Percentiles rank a stretch among this genome's conserved stretches.
These are phyloP conservation scores for Acacia concinna DNA, from an alignment of 331 rosid species.

Conservation along the genomic window DNA sequence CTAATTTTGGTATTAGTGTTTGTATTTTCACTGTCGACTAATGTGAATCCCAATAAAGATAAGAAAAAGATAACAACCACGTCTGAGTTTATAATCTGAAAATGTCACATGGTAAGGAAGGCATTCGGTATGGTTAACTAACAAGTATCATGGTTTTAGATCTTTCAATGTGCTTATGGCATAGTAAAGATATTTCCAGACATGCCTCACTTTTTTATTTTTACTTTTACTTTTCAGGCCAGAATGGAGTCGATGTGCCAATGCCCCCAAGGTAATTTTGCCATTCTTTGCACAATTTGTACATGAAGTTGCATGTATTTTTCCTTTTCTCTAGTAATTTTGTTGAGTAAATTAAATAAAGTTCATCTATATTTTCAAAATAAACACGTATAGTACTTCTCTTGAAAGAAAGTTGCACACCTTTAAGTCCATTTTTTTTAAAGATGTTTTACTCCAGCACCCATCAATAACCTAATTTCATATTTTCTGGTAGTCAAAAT, in stretches of 20 bases:
- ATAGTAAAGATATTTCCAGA: neutral
- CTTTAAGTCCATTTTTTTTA: neutral
- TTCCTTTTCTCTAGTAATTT: neutral
- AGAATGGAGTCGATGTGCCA: constrained; percentile 38
- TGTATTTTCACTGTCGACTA: neutral
- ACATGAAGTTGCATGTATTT: constrained; percentile 3
- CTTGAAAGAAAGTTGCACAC: neutral
- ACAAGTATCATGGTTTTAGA: neutral
- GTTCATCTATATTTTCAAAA: neutral
- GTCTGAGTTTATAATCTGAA: neutral
- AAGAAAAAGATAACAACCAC: neutral
- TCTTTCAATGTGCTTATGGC: constrained; percentile 5
- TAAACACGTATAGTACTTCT: neutral
- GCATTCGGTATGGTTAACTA: constrained; percentile 20
- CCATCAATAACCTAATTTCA: neutral
- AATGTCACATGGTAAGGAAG: neutral
- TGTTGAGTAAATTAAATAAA: neutral
- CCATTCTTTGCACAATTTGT: neutral
- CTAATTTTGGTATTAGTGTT: constrained; percentile 10
- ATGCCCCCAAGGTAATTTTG: constrained; percentile 45
- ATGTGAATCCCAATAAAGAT: neutral
- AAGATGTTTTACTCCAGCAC: neutral
- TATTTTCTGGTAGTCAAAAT: neutral
- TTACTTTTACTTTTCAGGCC: constrained; percentile 46
- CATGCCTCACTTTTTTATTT: neutral